phyloP scores from a whole-genome alignment of 164 flowering plant species.

The Tetrastigma voinierianum region DNA sequence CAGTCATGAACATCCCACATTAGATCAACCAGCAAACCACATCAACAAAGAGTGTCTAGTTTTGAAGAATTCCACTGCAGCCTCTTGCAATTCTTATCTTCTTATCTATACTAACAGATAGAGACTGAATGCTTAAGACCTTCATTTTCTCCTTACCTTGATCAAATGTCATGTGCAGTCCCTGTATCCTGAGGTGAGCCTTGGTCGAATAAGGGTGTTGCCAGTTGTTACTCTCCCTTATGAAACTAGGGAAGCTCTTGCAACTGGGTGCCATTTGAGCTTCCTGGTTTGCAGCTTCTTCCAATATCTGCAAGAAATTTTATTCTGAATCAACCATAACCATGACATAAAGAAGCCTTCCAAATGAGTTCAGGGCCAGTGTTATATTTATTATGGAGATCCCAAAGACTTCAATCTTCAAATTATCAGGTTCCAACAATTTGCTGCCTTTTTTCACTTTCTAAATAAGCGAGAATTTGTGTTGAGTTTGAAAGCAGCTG shows the following conservation, averaged over 20 bases:
- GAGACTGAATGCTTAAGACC: conserved; percentile 47
- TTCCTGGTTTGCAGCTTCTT: conserved; percentile 41
- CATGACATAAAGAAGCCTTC: conserved; percentile 56
- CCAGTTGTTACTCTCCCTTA: conserved; percentile 75
- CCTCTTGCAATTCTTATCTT: conserved; percentile 71
- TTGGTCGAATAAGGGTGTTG: conserved; percentile 51
- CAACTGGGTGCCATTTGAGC: conserved; percentile 24
- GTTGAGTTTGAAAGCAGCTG: conserved; percentile 46
- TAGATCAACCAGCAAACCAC: conserved; percentile 78
- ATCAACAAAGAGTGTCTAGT: conserved; percentile 65
- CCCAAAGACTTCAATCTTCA: conserved; percentile 60
- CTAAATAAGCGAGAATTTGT: conserved; percentile 41
- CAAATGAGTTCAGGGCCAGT: conserved; percentile 72
- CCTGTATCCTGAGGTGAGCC: conserved; percentile 68
- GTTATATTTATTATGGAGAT: conserved; percentile 55
- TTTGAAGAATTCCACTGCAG: conserved; percentile 92
- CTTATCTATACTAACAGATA: conserved; percentile 66
- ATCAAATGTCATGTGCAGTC: conserved; percentile 60
- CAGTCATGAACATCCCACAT: conserved; percentile 96
- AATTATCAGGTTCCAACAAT: conserved; percentile 29
- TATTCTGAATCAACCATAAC: conserved; percentile 52
- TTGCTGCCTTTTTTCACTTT: conserved; percentile 68
- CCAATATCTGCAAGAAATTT: conserved; percentile 63
- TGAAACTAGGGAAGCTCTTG: conserved; percentile 43
- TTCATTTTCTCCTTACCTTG: conserved; percentile 58